Evolutionary conservation across 805 yeast genomes (phyloP).

Genomic region (Candida corydali): DNA sequence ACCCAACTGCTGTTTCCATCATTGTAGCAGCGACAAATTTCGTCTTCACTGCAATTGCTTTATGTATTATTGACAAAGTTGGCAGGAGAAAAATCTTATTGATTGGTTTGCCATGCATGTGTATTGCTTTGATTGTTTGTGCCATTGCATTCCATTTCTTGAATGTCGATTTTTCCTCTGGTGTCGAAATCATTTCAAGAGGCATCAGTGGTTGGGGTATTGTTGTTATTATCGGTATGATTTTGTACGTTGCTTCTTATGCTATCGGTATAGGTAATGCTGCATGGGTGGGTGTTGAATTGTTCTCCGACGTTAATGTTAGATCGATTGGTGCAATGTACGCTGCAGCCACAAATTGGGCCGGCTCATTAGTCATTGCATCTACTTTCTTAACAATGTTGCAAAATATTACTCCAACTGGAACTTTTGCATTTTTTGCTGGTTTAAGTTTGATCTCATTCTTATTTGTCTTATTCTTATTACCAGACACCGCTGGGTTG

Average conservation of each 20-base stretch:
- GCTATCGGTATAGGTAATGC: constrained; percentile 96
- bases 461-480: constrained; percentile 73
- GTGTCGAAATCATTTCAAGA: constrained; percentile 28
- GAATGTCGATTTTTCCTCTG: constrained; percentile 52
- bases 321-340: constrained; percentile 89
- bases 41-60: constrained; percentile 79
- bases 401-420: constrained; percentile 88
- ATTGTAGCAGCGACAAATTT: constrained; percentile 94
- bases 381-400: constrained; percentile 93
- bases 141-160: constrained; percentile 90
- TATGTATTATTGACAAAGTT: constrained; percentile 78
- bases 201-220: constrained; percentile 82
- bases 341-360: constrained; percentile 94
- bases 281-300: constrained; percentile 97
- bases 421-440: constrained; percentile 89
- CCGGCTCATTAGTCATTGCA: constrained; percentile 87
- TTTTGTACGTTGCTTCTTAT: constrained; percentile 81
- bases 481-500: constrained; percentile 89
- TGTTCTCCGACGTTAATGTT: constrained; percentile 84
- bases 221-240: constrained; percentile 80
- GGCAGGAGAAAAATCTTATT: constrained; percentile 85
- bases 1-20: constrained; percentile 92
- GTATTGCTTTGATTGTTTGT: constrained; percentile 67
- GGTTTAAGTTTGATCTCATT: constrained; percentile 71
- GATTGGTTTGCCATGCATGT: constrained; percentile 83